phyloP scores from a whole-genome alignment of 2,329 filamentous ascomycete genomes.

The Sarocladiaceae sp. region DNA sequence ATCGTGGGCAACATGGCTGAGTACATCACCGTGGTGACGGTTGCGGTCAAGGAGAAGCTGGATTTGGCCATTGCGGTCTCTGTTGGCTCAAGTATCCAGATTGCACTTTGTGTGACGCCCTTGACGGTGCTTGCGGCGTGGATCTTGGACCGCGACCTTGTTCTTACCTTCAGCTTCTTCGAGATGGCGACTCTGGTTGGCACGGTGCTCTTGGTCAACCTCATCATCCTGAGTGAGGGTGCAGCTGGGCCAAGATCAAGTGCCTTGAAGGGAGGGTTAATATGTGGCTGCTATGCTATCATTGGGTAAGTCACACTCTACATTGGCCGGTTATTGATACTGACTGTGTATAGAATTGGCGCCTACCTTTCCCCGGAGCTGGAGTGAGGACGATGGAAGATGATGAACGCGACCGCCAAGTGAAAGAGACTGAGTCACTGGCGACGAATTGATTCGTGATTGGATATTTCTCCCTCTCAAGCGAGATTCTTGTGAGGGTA shows the following conservation, averaged over 20 bases:
- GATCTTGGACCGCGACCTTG: conserved; percentile 48
- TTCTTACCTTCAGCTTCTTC: conserved; percentile 69
- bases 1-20: conserved; percentile 34
- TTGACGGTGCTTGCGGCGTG: conserved; percentile 55
- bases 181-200: conserved; percentile 69
- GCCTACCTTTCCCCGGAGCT: conserved; percentile 6
- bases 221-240: conserved; percentile 66
- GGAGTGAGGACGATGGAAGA: not conserved
- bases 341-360: not conserved
- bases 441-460: not conserved
- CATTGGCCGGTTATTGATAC: not conserved
- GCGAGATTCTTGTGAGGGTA: not conserved
- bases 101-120: conserved; percentile 54
- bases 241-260: conserved; percentile 55
- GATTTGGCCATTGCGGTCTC: conserved; percentile 52
- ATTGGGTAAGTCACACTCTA: conserved; percentile 30
- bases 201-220: conserved; percentile 65
- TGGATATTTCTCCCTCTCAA: not conserved
- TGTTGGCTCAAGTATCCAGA: conserved; percentile 54
- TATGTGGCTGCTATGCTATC: conserved; percentile 48
- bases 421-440: not conserved
- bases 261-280: conserved; percentile 46
- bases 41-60: conserved; percentile 51
- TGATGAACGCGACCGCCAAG: not conserved
- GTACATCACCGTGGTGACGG: conserved; percentile 49